Evolutionary conservation across 306 rosid species (phyloP).

Genomic region (Vicia sativa): DNA sequence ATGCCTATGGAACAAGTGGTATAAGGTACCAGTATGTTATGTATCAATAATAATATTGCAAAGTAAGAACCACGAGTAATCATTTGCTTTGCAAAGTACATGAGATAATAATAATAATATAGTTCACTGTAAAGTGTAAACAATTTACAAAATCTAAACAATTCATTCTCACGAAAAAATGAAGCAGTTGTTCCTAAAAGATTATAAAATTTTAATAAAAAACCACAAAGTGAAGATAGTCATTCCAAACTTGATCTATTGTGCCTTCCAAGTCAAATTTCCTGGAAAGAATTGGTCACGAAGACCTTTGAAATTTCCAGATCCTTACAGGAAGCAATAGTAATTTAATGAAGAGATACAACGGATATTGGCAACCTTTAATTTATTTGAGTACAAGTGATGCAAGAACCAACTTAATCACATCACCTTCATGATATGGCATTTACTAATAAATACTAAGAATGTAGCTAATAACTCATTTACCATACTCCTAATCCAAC

Average conservation of each 20-base stretch:
- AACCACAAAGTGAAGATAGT: conserved; percentile 1
- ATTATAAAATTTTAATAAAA: not conserved
- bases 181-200: conserved; percentile 1
- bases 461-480: conserved; percentile 13
- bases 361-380: conserved; percentile 10
- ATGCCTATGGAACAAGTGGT: conserved; percentile 23
- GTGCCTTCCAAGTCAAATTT: conserved; percentile 23
- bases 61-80: conserved; percentile 18
- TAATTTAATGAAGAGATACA: conserved; percentile 11
- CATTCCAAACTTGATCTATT: conserved; percentile 10
- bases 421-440: conserved; percentile 1
- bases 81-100: not conserved
- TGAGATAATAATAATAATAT: not conserved
- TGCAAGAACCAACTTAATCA: conserved; percentile 21
- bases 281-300: not conserved
- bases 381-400: not conserved
- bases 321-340: not conserved
- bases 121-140: conserved; percentile 12
- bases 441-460: conserved; percentile 25
- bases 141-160: conserved; percentile 2
- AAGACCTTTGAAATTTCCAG: conserved; percentile 15
- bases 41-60: conserved; percentile 10
- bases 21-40: conserved; percentile 2
- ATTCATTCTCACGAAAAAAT: not conserved
- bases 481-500: no score